Evolutionary conservation across 2,329 filamentous ascomycete species (phyloP), one percentile per base, ranked within the genome.

Genomic region (Beauveria medogensis): DNA sequence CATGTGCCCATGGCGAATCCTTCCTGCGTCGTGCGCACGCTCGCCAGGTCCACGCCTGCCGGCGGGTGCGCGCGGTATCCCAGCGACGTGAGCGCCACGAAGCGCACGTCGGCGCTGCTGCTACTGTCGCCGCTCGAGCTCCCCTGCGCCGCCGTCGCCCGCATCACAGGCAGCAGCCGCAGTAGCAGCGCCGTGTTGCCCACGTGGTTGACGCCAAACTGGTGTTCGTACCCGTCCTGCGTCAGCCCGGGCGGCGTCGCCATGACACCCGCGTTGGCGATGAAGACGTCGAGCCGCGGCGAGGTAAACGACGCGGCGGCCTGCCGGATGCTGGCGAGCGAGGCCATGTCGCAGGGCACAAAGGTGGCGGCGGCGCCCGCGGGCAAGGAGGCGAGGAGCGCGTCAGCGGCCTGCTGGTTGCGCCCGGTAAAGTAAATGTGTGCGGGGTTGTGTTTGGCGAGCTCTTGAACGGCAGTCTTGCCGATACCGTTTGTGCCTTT

Each of bases 341-440:
- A 82, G 1, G 75, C 67, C 16, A 84, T 72, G 64, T 84, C 80
- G 28, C 81, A 75, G 12, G 73, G 68, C 9, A 84, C 52, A 20
- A 73, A 73, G 2, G 69, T 72, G 5, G 67, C 60, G 10, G 62
- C 41, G 0, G 12, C 26, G 22, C 63, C 59, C 1, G 30, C 6
- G n/a, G 55, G 46, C 22, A 58, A 26, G 5, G 77, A 73, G 3
- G 73, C 70, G 18, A 77, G 69, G 47, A 83, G 77, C 9, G 76
- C 73, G 8, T 75, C 72, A 22, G 73, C 76, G 12, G 76, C 76
- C 51, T 76, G 72, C 47, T 68, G 71, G 22, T 73, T 78, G 51
- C 82, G 78, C 2, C 80, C 80, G 16, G 76, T 80, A 62, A 86
- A 76, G 71, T 80, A 84, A 63, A 85, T 79, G 60, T 81, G 77